Percentiles rank a stretch among this genome's conserved stretches.
Conservation (phyloP, 106 monocot genomes). For the Acanthochlamys bracteata region DNA sequence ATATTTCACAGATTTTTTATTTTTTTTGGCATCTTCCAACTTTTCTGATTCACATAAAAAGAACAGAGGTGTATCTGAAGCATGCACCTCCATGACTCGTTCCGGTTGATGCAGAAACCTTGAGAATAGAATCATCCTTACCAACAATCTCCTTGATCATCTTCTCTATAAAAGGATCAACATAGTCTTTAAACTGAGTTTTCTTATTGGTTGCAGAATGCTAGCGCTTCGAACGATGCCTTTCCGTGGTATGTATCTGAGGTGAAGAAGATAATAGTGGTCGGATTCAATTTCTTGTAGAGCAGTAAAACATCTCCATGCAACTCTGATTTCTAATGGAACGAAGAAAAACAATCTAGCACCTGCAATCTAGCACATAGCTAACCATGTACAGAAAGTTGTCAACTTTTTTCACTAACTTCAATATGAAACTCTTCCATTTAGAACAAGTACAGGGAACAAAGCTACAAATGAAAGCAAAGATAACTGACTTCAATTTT, state of each 20-base stretch:
- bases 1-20: conserved; percentile 28
- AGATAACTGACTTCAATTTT: too few relatives aligned
- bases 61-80: conserved; percentile 43
- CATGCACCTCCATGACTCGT: not conserved
- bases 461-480: too few relatives aligned
- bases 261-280: not conserved
- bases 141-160: conserved; percentile 13
- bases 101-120: not conserved
- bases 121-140: not conserved
- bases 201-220: not conserved
- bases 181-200: not conserved
- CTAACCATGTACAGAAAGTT: too few relatives aligned
- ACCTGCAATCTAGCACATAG: too few relatives aligned
- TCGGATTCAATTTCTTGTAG: not conserved
- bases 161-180: not conserved
- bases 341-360: too few relatives aligned
- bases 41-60: conserved; percentile 65
- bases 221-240: not conserved
- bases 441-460: too few relatives aligned
- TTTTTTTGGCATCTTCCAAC: conserved; percentile 32
- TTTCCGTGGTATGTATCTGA: not conserved
- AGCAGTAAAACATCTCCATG: not conserved
- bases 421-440: too few relatives aligned
- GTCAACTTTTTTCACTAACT: too few relatives aligned
- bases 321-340: not conserved